Evolutionary conservation across 1,284 basidiomycete genomes (phyloP).

Genomic region (Kwoniella shivajii): DNA sequence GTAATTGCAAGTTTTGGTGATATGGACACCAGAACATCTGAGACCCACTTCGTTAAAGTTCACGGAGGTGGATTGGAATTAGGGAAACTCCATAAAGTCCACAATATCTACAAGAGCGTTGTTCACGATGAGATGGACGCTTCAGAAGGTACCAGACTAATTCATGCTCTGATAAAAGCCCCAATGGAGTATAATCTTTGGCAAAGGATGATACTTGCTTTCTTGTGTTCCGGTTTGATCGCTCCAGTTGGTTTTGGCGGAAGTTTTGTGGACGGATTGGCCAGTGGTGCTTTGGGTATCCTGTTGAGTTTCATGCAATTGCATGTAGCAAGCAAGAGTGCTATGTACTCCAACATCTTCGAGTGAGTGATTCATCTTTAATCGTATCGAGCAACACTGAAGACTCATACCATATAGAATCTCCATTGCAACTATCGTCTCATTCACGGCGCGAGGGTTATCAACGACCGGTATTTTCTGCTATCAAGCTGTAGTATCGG

Average conservation of each 20-base stretch:
- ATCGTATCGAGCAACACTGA: background rate
- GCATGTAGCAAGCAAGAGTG: slow-evolving; percentile 72
- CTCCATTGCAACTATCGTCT: slow-evolving; percentile 76
- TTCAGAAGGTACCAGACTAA: slow-evolving; percentile 63
- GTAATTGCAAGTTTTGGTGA: slow-evolving; percentile 82
- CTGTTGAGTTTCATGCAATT: slow-evolving; percentile 74
- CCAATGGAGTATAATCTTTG: slow-evolving; percentile 66
- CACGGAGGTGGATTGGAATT: slow-evolving; percentile 68
- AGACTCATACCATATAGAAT: slow-evolving; percentile 60
- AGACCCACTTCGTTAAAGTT: slow-evolving; percentile 77
- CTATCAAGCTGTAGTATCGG: slow-evolving; percentile 78
- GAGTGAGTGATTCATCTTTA: slow-evolving; percentile 62
- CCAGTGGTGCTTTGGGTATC: slow-evolving; percentile 71
- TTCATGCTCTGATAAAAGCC: slow-evolving; percentile 64
- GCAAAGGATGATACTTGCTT: slow-evolving; percentile 69
- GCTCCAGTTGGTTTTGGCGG: slow-evolving; percentile 80
- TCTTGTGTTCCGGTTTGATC: slow-evolving; percentile 72
- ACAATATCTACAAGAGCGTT: slow-evolving; percentile 74
- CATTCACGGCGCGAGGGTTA: slow-evolving; percentile 73
- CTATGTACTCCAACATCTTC: slow-evolving; percentile 84
- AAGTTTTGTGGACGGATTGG: slow-evolving; percentile 76
- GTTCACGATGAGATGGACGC: slow-evolving; percentile 72
- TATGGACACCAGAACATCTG: slow-evolving; percentile 66
- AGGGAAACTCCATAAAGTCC: slow-evolving; percentile 70
- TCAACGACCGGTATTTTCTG: slow-evolving; percentile 76